A percentile compares a stretch with the other conserved stretches of the same genome.
Conservation (phyloP, 225 moss, liverwort and hornwort genomes). For the Pseudoscleropodium purum region DNA sequence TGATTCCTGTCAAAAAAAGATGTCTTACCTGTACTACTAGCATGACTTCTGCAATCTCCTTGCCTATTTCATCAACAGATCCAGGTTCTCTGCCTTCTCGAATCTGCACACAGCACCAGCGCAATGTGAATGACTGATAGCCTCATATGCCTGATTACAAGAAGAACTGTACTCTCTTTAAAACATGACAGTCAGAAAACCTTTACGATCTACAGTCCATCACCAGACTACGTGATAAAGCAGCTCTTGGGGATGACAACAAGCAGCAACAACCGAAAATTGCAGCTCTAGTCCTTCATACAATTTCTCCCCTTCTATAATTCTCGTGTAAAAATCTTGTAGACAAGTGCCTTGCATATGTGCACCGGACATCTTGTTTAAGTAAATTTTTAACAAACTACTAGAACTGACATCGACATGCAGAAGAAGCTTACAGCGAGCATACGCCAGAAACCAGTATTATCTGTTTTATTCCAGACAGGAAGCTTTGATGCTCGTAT, state of each 20-base stretch:
- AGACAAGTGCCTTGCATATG: not conserved
- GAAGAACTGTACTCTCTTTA: not conserved
- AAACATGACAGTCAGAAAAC: not conserved
- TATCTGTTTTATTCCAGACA: constrained; percentile 87
- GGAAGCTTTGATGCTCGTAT: constrained; percentile 73
- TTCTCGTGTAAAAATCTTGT: not conserved
- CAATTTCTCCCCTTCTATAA: not conserved
- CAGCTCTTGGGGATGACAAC: not conserved
- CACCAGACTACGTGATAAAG: not conserved
- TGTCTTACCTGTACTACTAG: constrained; percentile 76
- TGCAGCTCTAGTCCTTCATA: not conserved
- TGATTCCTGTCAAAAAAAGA: not conserved
- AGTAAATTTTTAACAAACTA: not conserved
- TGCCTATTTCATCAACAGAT: constrained; percentile 26
- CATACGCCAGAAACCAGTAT: constrained; percentile 98
- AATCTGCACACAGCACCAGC: constrained; percentile 44
- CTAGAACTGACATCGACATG: not conserved
- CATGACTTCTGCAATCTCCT: constrained; percentile 77
- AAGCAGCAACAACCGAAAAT: not conserved
- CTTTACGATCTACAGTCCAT: not conserved
- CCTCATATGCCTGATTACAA: not conserved
- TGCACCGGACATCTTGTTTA: not conserved
- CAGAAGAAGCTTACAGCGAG: constrained; percentile 51
- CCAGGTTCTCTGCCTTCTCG: constrained; percentile 78
- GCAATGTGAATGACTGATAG: not conserved